Evolutionary conservation across 2,329 filamentous ascomycete species (phyloP), one percentile per base, ranked within the genome.

Genomic region (Stagonosporopsis rhizophila): DNA sequence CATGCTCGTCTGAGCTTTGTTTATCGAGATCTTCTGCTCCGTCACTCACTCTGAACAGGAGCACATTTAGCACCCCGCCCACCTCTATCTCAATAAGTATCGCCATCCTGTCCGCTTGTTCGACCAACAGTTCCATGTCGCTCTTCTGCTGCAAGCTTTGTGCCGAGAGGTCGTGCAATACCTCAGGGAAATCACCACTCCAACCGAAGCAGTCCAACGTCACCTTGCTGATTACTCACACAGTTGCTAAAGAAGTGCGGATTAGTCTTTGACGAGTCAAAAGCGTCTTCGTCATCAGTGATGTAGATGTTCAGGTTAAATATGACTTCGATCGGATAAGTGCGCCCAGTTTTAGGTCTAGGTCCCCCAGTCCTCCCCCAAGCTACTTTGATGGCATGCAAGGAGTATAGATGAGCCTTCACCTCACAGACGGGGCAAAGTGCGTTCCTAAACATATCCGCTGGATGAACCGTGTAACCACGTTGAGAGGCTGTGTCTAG

Each of bases 291-390:
- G 14, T 51, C 46, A 19, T 56, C 41, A 0, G 53, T 56, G 25
- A 51, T 23, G 23, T 42, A 47, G 35, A 51, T 20, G 5, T 56
- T 56, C 28, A 56, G 53, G 9, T 51, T 38, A 12, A 0, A 4
- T 25, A 45, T 1, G 17, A 30, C 9, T 27, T 15, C 4, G 9
- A 11, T 1, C 1, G 6, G 3, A 37, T 6, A 15, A 23, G 19
- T 40, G 15, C 1, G 15, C 27, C 27, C 14, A 40, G 40, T 17
- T 6, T 20, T 9, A 55, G 34, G 34, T 40, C 46, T 23, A 17
- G 45, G 40, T 30, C 52, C 52, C 23, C 45, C 52, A 5, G n/a
- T 40, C 20, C 50, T 50, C 7, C 34, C 23, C 52, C 45, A 50
- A 8, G 40, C 40, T 3, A 40, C n/a, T 11, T n/a, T 27, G n/a